Base-by-base conservation (phyloP, 495 filamentous ascomycete genomes). In the Penicillium argentinense region DNA sequence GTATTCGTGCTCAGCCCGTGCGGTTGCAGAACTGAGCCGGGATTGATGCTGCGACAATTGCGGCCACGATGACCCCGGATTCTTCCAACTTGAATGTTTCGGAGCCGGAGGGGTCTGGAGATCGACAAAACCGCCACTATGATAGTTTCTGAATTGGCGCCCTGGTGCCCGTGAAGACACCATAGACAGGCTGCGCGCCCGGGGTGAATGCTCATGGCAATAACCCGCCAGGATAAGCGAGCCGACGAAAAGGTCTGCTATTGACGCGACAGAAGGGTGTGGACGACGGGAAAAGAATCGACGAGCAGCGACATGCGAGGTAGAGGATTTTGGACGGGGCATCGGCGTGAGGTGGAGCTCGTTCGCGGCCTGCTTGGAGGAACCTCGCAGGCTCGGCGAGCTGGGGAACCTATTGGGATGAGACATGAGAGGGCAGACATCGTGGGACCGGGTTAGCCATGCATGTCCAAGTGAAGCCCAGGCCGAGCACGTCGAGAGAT, bases 371-470 rank as follows among this genome's bases (percentile, higher is more conserved):
- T 74, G 62, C 62, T 71, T 74, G 53, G 71, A 66, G 59, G 67
- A 54, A 56, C 67, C 49, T 64, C 73, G 67, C 68, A 75, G 66
- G 66, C 70, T 74, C 62, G 72, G 68, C 59, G 76, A 73, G 67
- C 72, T 70, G 57, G 73, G 70, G 63, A 67, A 69, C 66, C 68
- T 71, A 71, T 68, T 71, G 70, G 76, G 63, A 65, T 72, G 64
- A 80, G 80, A 79, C 83, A 87, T 85, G 79, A 76, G 77, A 73
- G 53, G 66, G 59, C 71, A 68, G 66, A 72, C 84, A 87, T 87
- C 45, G 68, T 84, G 78, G 71, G 68, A 77, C 69, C 47, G 45
- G 56, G 34, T 69, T 51, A 71, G 51, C 70, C 61, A 55, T 65
- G 66, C 67, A 69, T 68, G 51, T 70, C 62, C 62, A 52, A 47